Base-by-base conservation (phyloP, 768 basidiomycete genomes). In the Cytidiella melzeri region DNA sequence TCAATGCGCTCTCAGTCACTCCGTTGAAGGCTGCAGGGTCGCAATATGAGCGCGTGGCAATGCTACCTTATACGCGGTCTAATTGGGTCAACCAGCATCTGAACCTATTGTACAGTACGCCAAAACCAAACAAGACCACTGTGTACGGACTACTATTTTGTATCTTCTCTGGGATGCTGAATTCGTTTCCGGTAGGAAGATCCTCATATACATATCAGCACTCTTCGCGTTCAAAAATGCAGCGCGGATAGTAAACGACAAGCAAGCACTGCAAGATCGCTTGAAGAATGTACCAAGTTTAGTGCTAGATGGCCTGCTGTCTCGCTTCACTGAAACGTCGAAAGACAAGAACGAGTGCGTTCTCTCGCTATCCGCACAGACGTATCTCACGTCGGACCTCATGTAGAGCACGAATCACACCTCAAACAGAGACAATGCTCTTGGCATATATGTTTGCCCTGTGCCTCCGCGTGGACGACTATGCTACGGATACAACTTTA, bases 381-480 rank as follows among this genome's bases (percentile, higher is more conserved):
- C 23, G 9, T 24, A n/a, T 19, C 21, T 25, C 9, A 20, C 5
- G 9, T 5, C 4, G 5, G 6, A 2, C 18, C 28, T 25, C 2
- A 43, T 21, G 18, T 4, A 39, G 65, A 25, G 51, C 57, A 1
- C 65, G 81, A 64, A 57, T 66, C 19, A 96, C 93, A 2, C 73
- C 83, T 5, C 74, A 80, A 47, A 85, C 76, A 27, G 78, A 87
- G 61, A 83, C 84, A 2, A 80, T 76, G 57, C 71, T 95, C 2
- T 67, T 92, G 49, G 80, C 87, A 1, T 79, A 91, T 58, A 75
- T 93, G 61, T 85, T 95, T 52, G 84, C 87, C 1, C 69, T 95
- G 0, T 89, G 84, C 59, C 76, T 96, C 24, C 80, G 77, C 43
- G 63, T 92, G 5, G 92, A 96, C 55, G 79, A 81, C 46, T 95